Evolutionary conservation across 148 eudicot genomes (phyloP).

Genomic region (Drosera capensis): DNA sequence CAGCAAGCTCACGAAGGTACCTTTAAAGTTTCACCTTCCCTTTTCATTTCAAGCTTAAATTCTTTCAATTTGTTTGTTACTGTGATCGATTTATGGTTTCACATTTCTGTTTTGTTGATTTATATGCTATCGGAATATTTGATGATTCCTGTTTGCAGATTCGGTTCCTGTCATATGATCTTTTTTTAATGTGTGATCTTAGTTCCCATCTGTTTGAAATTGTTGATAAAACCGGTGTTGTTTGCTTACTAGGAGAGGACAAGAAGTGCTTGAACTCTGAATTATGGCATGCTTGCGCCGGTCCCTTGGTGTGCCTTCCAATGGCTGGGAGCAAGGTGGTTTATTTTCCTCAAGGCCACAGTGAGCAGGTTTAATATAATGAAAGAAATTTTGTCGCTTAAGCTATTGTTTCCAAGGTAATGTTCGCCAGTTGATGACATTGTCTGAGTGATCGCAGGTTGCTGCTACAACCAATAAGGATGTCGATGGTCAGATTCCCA

Average conservation of each 20-base stretch:
- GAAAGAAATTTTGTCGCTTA: neutral
- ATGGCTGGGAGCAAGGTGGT: conserved; percentile 71
- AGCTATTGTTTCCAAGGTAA: neutral
- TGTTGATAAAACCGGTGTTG: neutral
- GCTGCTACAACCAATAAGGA: conserved; percentile 87
- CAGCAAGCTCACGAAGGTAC: conserved; percentile 36
- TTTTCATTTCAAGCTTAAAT: no score
- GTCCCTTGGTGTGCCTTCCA: conserved; percentile 81
- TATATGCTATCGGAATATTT: no score
- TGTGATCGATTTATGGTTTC: no score
- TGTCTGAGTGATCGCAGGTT: conserved; percentile 40
- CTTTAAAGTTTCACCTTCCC: no score
- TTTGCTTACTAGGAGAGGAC: conserved; percentile 5
- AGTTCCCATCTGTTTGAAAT: neutral
- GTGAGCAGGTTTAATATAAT: conserved; percentile 62
- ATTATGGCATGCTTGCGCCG: conserved; percentile 98
- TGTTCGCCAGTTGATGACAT: conserved; percentile 4
- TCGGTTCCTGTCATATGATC: no score
- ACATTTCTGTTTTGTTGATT: no score
- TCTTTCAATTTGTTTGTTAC: no score
- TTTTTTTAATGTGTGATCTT: neutral
- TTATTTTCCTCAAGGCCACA: conserved; percentile 96
- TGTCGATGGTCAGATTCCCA: conserved; percentile 79
- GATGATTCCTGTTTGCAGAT: no score
- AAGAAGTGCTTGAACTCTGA: conserved; percentile 82